These are phyloP conservation scores for Aspergillus vadensis DNA, from an alignment of 2,329 filamentous ascomycete genomes.

Conservation along the genomic window DNA sequence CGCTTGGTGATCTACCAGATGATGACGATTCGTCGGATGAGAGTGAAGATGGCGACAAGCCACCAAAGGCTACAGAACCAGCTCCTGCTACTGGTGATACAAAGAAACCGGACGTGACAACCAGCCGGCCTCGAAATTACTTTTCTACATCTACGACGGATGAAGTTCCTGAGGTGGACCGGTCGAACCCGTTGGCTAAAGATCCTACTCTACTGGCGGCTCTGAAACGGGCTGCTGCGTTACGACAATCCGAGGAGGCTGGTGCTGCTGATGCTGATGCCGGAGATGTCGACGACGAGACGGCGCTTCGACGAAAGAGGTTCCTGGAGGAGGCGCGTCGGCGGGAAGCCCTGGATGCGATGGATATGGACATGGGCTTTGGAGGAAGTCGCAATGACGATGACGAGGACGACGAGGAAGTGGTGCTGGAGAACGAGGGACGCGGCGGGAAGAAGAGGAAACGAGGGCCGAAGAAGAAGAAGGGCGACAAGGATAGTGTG, in stretches of 20 bases:
- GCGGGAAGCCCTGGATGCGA: constrained; percentile 73
- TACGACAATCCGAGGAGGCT: constrained; percentile 46
- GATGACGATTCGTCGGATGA: constrained; percentile 49
- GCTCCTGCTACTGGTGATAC: constrained; percentile 6
- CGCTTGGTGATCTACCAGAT: constrained; percentile 56
- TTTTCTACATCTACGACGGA: constrained; percentile 47
- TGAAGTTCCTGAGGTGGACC: constrained; percentile 52
- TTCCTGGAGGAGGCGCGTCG: constrained; percentile 66
- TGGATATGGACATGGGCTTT: constrained; percentile 94
- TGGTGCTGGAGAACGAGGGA: constrained; percentile 54
- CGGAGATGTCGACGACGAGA: constrained; percentile 56
- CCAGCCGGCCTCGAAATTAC: constrained; percentile 50
- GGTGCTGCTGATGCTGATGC: constrained; percentile 44
- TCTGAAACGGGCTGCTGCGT: constrained; percentile 77
- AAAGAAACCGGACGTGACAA: constrained; percentile 17
- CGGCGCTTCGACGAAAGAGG: constrained; percentile 69
- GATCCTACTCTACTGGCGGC: constrained; percentile 82
- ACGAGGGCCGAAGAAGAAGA: constrained; percentile 58
- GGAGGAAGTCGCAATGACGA: constrained; percentile 83
- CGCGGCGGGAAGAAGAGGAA: constrained; percentile 47
- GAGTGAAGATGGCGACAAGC: constrained; percentile 30
- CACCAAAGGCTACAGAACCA: constrained; percentile 9
- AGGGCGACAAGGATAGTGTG: constrained; percentile 64
- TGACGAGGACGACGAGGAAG: constrained; percentile 77
- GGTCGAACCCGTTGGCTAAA: constrained; percentile 53